phyloP scores from a whole-genome alignment of 2,329 filamentous ascomycete genomes.

The Paradendryphiella salina region DNA sequence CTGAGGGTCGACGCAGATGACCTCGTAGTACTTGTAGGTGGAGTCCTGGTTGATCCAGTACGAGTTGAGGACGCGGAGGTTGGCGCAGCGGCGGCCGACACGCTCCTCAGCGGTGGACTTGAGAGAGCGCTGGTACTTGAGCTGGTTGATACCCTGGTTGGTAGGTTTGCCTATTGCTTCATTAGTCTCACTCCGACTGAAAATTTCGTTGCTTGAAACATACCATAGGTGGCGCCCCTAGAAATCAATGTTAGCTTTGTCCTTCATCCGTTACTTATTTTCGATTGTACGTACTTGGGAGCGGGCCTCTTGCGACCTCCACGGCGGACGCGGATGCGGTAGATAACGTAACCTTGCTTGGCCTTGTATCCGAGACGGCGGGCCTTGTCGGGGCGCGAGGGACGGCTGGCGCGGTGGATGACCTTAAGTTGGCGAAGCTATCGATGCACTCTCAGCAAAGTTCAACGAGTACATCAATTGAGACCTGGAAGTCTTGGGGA shows the following conservation, averaged over 20 bases:
- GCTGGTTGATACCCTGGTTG: conserved; percentile 99
- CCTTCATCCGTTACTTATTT: background rate
- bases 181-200: conserved; percentile 24
- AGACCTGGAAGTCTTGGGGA: conserved; percentile 30
- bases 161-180: conserved; percentile 85
- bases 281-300: conserved; percentile 61
- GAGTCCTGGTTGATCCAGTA: conserved; percentile 99
- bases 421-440: conserved; percentile 99
- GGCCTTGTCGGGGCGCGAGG: conserved; percentile 99
- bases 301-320: conserved; percentile 98
- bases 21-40: conserved; percentile 99
- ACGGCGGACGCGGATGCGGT: conserved; percentile 96
- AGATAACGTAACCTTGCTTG: conserved; percentile 99
- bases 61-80: conserved; percentile 98
- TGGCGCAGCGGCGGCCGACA: conserved; percentile 98
- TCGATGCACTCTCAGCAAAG: conserved; percentile 99
- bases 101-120: conserved; percentile 98
- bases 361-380: conserved; percentile 99
- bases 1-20: conserved; percentile 99
- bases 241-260: conserved; percentile 33
- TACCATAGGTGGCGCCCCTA: conserved; percentile 96
- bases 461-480: conserved; percentile 87
- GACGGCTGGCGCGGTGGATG: conserved; percentile 98
- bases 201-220: conserved; percentile 43
- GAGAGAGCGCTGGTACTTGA: conserved; percentile 99